Evolutionary conservation across 2,329 filamentous ascomycete species (phyloP), one percentile per base, ranked within the genome.

Genomic region (Westerdykella ornata): DNA sequence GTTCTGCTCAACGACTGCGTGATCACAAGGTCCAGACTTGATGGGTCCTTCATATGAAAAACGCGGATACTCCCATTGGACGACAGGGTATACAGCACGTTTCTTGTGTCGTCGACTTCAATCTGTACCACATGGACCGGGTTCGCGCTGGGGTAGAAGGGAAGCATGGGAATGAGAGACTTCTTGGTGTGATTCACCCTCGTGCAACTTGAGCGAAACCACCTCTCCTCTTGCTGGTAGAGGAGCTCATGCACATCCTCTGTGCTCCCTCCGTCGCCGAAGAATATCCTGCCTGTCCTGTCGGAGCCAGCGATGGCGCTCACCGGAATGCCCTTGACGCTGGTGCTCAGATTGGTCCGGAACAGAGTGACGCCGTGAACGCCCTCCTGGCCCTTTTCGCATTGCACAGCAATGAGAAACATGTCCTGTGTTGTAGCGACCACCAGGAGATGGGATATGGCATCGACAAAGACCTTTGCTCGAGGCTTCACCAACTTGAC

Each of bases 221-320:
- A 98, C 54, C 85, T 84, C 68, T 98, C 92, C 65, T 97, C 88
- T 59, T 95, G 88, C 67, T 97, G 90, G 63, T 98, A 98, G 53
- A 85, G 89, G 40, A 98, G 77, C 67, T 98, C 92, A 63, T 92
- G 87, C 36, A 98, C 80, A 55, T 97, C 89, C 49, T 88, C 88
- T 51, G 90, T 86, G 38, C 74, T 77, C 38, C 76, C 77, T 29
- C 88, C 87, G 33, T 49, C 49, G 32, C 85, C 82, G 59, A 96
- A 95, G 72, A 98, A 98, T 50, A 98, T 92, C 46, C 92, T 85
- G 7, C 94, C 94, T 16, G 80, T 84, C 15, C 82, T 81, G 2
- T 71, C 68, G 0, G 89, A 92, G 13, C 85, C 87, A 16, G 82
- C 81, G 52, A 98, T 88, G 35, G 84, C 75, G 41, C 80, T 80